Evolutionary conservation across 129 eudicot genomes (phyloP).

Genomic region (Escallonia rubra): DNA sequence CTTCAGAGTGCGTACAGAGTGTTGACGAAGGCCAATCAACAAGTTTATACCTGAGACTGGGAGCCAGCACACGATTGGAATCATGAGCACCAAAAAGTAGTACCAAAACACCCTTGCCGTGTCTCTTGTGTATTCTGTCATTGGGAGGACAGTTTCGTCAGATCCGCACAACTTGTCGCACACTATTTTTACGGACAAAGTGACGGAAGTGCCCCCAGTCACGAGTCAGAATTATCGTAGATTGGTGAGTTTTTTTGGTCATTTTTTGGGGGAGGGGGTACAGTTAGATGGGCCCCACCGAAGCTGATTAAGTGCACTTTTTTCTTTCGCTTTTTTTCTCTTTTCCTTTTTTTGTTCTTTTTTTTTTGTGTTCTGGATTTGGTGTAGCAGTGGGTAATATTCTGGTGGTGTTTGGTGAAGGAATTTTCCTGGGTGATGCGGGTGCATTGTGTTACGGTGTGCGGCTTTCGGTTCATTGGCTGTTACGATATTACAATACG

Average conservation of each 20-base stretch:
- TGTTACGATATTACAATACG: too few relatives aligned
- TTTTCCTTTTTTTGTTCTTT: too few relatives aligned
- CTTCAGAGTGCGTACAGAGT: too few relatives aligned
- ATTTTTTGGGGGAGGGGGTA: not conserved
- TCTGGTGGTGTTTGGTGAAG: too few relatives aligned
- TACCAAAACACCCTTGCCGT: not conserved
- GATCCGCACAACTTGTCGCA: not conserved
- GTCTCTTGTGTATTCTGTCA: not conserved
- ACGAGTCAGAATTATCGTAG: conserved; percentile 4
- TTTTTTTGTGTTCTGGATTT: not conserved
- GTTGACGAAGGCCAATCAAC: too few relatives aligned
- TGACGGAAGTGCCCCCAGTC: conserved; percentile 19
- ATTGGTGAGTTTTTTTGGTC: conserved; percentile 2
- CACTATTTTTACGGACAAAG: too few relatives aligned
- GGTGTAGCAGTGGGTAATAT: too few relatives aligned
- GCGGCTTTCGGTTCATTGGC: too few relatives aligned
- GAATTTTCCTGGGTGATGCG: not conserved
- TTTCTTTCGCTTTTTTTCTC: too few relatives aligned
- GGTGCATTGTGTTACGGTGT: not conserved
- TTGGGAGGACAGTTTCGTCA: conserved; percentile 4
- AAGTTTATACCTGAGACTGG: too few relatives aligned
- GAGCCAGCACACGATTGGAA: too few relatives aligned
- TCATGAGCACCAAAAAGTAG: too few relatives aligned
- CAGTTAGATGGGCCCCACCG: conserved; percentile 8
- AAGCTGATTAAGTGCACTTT: conserved; percentile 7